A percentile compares a stretch with the other conserved stretches of the same genome.
Evolutionary conservation across 1,139 yeast genomes (phyloP).

Genomic region (Blastobotrys proliferans): DNA sequence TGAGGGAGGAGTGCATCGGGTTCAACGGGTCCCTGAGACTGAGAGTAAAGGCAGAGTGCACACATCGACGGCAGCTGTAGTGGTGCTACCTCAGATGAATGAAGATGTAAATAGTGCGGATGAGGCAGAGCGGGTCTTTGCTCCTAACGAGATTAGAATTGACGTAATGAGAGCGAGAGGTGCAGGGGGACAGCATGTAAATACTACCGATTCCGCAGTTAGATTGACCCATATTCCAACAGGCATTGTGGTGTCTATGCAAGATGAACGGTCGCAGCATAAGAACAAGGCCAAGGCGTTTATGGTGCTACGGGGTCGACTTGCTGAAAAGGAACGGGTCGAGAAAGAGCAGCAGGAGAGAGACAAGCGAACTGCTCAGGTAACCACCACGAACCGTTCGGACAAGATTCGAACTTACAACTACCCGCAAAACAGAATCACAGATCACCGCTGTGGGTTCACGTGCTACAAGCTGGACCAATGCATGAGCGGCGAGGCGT

Average conservation of each 20-base stretch:
- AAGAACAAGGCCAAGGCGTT: constrained; percentile 94
- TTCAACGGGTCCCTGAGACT: constrained; percentile 89
- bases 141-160: constrained; percentile 82
- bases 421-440: constrained; percentile 84
- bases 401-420: constrained; percentile 94
- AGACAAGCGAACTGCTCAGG: constrained; percentile 73
- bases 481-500: constrained; percentile 61
- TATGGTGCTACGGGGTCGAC: constrained; percentile 69
- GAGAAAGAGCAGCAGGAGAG: constrained; percentile 64
- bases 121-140: constrained; percentile 70
- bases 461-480: constrained; percentile 78
- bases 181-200: constrained; percentile 98
- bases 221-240: constrained; percentile 89
- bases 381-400: constrained; percentile 80
- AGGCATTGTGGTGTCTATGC: constrained; percentile 84
- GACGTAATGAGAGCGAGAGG: constrained; percentile 98
- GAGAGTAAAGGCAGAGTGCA: constrained; percentile 93
- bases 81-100: constrained; percentile 79
- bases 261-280: constrained; percentile 94
- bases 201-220: constrained; percentile 96
- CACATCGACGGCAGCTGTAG: constrained; percentile 94
- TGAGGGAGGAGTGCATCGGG: constrained; percentile 96
- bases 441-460: constrained; percentile 87
- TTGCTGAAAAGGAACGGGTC: constrained; percentile 75
- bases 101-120: constrained; percentile 50